A percentile compares a stretch with the other conserved stretches of the same genome.
Evolutionary conservation across 1,284 basidiomycete genomes (phyloP).

Genomic region (Afroboletus lepidellus): DNA sequence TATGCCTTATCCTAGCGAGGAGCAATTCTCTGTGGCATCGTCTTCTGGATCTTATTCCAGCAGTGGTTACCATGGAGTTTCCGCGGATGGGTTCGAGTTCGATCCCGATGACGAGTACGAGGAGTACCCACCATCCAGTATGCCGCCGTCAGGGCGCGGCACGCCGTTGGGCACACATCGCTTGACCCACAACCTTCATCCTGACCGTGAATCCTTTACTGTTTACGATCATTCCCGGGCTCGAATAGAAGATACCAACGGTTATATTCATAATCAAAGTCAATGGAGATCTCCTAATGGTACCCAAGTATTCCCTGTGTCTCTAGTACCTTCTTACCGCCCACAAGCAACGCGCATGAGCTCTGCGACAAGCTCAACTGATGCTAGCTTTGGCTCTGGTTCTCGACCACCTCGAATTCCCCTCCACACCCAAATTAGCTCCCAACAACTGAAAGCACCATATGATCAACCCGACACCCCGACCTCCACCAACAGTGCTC

Average conservation of each 20-base stretch:
- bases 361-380: conserved; percentile 46
- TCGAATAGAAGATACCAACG: conserved; percentile 72
- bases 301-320: conserved; percentile 28
- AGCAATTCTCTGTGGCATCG: conserved; percentile 34
- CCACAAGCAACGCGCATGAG: conserved; percentile 49
- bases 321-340: conserved; percentile 31
- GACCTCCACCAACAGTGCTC: conserved; percentile 27
- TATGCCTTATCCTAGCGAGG: conserved; percentile 43
- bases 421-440: conserved; percentile 71
- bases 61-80: conserved; percentile 54
- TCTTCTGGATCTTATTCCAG: conserved; percentile 38
- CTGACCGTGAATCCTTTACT: conserved; percentile 49
- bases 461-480: conserved; percentile 44
- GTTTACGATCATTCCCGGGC: conserved; percentile 59
- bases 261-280: conserved; percentile 58
- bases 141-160: conserved; percentile 60
- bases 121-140: conserved; percentile 60
- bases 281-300: conserved; percentile 57
- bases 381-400: conserved; percentile 49
- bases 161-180: conserved; percentile 62
- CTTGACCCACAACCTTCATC: conserved; percentile 54
- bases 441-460: conserved; percentile 54
- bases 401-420: conserved; percentile 44
- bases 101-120: conserved; percentile 72
- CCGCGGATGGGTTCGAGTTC: conserved; percentile 62